A percentile compares a stretch with the other conserved stretches of the same genome.
phyloP scores from a whole-genome alignment of 345 rosid genomes.

The Psidium guajava region DNA sequence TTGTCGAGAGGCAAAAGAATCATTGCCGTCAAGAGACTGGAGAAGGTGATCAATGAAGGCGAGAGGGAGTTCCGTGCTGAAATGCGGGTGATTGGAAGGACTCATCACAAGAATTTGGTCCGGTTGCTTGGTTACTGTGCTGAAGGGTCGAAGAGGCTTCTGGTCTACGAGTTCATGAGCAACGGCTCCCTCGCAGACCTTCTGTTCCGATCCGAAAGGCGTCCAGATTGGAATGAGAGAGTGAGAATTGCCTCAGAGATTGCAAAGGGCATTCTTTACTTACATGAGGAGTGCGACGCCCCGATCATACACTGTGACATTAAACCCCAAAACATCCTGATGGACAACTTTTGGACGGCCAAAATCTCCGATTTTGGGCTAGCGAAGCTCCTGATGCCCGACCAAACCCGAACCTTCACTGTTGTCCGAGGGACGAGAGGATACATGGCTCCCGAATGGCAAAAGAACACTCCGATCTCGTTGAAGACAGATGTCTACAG shows the following conservation, averaged over 20 bases:
- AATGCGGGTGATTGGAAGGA: background rate
- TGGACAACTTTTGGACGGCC: background rate
- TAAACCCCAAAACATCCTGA: background rate
- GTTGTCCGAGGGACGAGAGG: background rate
- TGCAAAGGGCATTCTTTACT: background rate
- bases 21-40: background rate
- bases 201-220: background rate
- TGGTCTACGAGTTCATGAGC: background rate
- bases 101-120: background rate
- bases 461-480: background rate
- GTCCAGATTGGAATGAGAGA: background rate
- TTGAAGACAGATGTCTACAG: background rate
- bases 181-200: background rate
- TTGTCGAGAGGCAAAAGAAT: background rate
- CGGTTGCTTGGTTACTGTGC: background rate
- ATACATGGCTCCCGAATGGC: background rate
- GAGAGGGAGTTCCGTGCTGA: background rate
- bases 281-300: background rate
- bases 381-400: background rate
- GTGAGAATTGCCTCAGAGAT: background rate
- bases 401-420: background rate
- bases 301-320: background rate
- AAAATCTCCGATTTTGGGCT: background rate
- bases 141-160: background rate
- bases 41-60: background rate